phyloP scores from a whole-genome alignment of 345 rosid genomes.

The Barbarea vulgaris region DNA sequence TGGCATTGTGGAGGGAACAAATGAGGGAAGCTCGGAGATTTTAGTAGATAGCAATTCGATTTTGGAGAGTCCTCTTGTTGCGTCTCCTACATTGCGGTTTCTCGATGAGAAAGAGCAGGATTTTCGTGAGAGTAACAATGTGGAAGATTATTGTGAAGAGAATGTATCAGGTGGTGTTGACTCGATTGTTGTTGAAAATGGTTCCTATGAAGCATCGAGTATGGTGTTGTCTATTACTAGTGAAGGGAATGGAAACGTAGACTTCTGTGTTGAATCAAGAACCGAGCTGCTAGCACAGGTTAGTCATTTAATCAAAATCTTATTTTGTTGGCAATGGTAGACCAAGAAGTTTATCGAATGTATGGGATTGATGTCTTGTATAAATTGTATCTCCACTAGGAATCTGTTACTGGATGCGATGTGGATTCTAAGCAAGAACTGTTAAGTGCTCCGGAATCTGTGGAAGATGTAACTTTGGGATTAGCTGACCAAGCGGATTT shows the following conservation, averaged over 20 bases:
- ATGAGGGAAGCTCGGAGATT: not conserved
- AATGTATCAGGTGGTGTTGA: slow-evolving; percentile 30
- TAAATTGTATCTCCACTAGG: slow-evolving; percentile 33
- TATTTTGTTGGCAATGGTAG: not conserved
- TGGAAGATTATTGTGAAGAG: slow-evolving; percentile 42
- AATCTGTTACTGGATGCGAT: slow-evolving; percentile 18
- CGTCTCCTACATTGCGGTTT: slow-evolving; percentile 36
- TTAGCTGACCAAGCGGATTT: slow-evolving; percentile 31
- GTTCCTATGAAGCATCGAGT: slow-evolving; percentile 40
- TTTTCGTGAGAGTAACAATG: slow-evolving; percentile 42
- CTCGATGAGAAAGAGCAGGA: slow-evolving; percentile 45
- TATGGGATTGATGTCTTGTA: slow-evolving; percentile 19
- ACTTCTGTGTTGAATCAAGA: slow-evolving; percentile 34
- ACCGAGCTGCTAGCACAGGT: slow-evolving; percentile 23
- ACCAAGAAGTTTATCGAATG: not conserved
- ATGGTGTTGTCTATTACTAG: slow-evolving; percentile 41
- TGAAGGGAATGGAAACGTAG: slow-evolving; percentile 41
- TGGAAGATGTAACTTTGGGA: slow-evolving; percentile 1
- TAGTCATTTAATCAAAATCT: not conserved
- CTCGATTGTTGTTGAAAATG: slow-evolving; percentile 31
- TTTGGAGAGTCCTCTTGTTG: slow-evolving; percentile 44
- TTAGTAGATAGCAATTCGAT: slow-evolving; percentile 29
- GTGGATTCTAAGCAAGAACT: slow-evolving; percentile 30
- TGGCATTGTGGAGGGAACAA: not conserved
- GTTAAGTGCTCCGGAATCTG: slow-evolving; percentile 36